Base-by-base conservation (phyloP, 139 green algal species). In the Eudorina sp. region DNA sequence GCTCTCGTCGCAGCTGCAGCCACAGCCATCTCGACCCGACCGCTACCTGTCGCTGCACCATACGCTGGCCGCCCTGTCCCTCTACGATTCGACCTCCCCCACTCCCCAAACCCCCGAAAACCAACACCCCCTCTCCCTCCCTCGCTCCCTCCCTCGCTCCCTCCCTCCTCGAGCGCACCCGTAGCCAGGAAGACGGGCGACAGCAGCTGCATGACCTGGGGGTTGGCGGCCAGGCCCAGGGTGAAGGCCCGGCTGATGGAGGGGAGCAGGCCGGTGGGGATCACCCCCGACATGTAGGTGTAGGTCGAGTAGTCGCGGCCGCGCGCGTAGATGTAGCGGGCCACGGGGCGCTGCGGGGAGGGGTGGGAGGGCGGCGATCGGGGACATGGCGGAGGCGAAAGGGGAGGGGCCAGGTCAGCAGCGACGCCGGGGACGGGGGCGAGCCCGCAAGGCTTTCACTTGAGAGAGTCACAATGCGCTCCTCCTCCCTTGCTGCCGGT, bases 221-320 rank as follows among this genome's bases (percentile, higher is more conserved):
- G 14, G 51, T 48, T 83, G 51, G 2, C 11, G 14, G 83, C 69
- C 69, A 89, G 51, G 0, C 4, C 14, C 13, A 4, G 1, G 1
- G 53, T 74, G 13, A 82, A 36, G 38, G n/a, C 2, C 3, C 21
- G 27, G 68, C 64, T 80, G 34, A 88, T 27, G 0, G 31, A 46
- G 1, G 82, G 82, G 4, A 69, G 4, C 6, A 88, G 45, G 23
- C 19, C 14, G 45, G 4, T 34, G 7, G 38, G 31, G 16, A 80
- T n/a, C 19, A 79, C 31, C 0, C 1, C 8, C 43, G 9, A 3
- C 2, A 87, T 0, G 62, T 87, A 87, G 34, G 19, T 70, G 82
- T 88, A 69, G 45, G 82, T 88, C 31, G 46, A 70, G 66, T 80
- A 88, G 64, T 80, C 64, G 38, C 82, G 82, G 46, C 82, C 82